Evolutionary conservation across 371 early-diverging fungal species (phyloP).

Genomic region (Mortierella sp.): DNA sequence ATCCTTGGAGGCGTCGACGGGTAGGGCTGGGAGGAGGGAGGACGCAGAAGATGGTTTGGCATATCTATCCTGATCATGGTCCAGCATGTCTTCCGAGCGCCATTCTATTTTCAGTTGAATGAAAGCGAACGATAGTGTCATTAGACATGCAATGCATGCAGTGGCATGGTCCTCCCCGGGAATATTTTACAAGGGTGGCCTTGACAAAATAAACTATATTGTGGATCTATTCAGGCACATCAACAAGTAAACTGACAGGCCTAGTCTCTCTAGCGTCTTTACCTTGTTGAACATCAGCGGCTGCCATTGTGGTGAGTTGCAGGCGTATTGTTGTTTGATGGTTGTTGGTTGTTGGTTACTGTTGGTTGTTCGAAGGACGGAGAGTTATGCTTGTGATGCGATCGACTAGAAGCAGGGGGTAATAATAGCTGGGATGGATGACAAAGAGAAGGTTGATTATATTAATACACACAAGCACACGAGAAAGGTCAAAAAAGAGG

Average conservation of each 20-base stretch:
- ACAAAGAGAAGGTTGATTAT: neutral
- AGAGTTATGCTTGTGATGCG: neutral
- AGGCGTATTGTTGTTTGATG: neutral
- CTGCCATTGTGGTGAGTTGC: constrained; percentile 16
- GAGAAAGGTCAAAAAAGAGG: neutral
- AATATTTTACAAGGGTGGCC: neutral
- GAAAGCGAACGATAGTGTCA: too few relatives aligned
- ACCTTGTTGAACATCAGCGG: constrained; percentile 38
- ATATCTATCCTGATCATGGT: constrained; percentile 14
- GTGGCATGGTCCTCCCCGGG: neutral
- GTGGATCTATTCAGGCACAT: neutral
- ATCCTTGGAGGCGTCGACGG: constrained; percentile 29
- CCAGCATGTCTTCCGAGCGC: constrained; percentile 31
- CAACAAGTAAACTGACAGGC: neutral
- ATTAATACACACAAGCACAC: constrained; percentile 2
- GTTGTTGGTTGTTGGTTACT: neutral
- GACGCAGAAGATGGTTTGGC: constrained; percentile 19
- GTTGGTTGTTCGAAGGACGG: neutral
- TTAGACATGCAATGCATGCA: too few relatives aligned
- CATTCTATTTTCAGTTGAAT: constrained; percentile 19
- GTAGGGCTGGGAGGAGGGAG: constrained; percentile 40
- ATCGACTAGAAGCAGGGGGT: neutral
- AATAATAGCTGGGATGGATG: neutral
- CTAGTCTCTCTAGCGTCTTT: neutral
- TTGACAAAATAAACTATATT: neutral